Conservation (phyloP, 129 eudicot genomes). For the Solidago caesia region DNA sequence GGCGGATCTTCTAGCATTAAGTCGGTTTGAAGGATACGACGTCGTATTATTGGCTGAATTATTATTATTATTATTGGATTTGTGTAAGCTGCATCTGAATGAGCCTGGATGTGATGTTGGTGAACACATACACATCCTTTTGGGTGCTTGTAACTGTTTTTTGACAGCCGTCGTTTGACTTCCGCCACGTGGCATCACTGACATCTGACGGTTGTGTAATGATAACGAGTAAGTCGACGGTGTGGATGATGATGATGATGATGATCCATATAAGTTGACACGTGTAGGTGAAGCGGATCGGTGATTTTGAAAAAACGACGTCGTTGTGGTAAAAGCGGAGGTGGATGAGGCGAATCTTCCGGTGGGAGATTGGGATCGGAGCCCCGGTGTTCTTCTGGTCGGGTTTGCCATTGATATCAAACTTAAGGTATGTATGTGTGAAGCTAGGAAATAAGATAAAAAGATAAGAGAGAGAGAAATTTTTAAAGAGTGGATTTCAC, state of each 20-base stretch:
- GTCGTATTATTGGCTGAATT: background rate
- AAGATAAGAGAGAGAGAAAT: background rate
- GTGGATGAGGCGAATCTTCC: constrained; percentile 44
- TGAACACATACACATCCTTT: constrained; percentile 82
- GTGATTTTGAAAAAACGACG: constrained; percentile 28
- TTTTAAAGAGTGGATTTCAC: constrained; percentile 31
- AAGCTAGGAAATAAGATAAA: no score
- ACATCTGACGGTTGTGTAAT: constrained; percentile 42
- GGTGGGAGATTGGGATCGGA: constrained; percentile 59
- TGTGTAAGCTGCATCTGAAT: constrained; percentile 73
- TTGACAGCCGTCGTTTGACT: constrained; percentile 22
- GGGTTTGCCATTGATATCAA: constrained; percentile 49
- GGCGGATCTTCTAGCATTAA: constrained; percentile 72
- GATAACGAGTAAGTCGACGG: constrained; percentile 38
- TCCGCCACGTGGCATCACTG: constrained; percentile 21
- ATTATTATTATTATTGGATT: constrained; percentile 18
- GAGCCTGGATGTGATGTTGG: constrained; percentile 96
- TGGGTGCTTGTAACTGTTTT: constrained; percentile 39
- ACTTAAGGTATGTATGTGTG: no score
- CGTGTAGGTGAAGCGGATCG: constrained; percentile 59
- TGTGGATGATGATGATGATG: constrained; percentile 19
- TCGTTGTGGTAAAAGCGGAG: constrained; percentile 35
- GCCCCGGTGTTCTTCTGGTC: constrained; percentile 45
- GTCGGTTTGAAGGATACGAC: constrained; percentile 55
- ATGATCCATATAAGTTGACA: constrained; percentile 31